Conservation (phyloP, 208 protist genomes). For the Lotmaria passim region DNA sequence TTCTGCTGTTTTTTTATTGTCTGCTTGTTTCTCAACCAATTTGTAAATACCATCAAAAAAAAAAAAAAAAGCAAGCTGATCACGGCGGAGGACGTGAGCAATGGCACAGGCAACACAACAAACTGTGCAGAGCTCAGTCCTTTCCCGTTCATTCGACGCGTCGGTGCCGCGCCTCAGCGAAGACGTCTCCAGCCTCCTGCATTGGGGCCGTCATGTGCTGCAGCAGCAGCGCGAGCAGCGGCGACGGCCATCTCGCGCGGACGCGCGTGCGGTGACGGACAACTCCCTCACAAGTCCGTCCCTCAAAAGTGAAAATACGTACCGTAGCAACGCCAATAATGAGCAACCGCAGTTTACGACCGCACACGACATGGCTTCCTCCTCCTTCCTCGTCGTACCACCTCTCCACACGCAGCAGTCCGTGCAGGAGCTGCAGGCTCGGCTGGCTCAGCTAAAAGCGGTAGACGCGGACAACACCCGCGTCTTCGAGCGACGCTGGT, state of each 20-base stretch:
- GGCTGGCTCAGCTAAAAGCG: conserved; percentile 26
- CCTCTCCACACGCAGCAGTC: conserved; percentile 11
- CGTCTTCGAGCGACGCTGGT: conserved; percentile 21
- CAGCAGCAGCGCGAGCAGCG: conserved; percentile 23
- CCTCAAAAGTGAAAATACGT: too few relatives aligned
- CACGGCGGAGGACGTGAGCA: too few relatives aligned
- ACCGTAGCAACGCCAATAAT: too few relatives aligned
- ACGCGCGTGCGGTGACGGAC: not conserved
- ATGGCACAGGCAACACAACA: not conserved
- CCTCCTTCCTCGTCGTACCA: not conserved
- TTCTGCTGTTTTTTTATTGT: too few relatives aligned
- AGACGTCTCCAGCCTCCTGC: conserved; percentile 25
- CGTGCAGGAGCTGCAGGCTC: conserved; percentile 23
- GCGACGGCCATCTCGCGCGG: not conserved
- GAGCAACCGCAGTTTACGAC: too few relatives aligned
- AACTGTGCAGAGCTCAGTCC: not conserved
- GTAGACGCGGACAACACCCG: conserved; percentile 25
- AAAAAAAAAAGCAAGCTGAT: too few relatives aligned
- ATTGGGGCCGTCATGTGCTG: conserved; percentile 21
- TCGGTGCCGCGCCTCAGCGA: conserved; percentile 5
- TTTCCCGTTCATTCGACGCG: not conserved
- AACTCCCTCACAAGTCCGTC: too few relatives aligned
- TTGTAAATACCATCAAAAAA: too few relatives aligned
- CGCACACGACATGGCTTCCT: too few relatives aligned
- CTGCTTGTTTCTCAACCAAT: too few relatives aligned